Evolutionary conservation across 1,139 yeast genomes (phyloP), one percentile per base, ranked within the genome.

Genomic region (Kodamaea sp.): DNA sequence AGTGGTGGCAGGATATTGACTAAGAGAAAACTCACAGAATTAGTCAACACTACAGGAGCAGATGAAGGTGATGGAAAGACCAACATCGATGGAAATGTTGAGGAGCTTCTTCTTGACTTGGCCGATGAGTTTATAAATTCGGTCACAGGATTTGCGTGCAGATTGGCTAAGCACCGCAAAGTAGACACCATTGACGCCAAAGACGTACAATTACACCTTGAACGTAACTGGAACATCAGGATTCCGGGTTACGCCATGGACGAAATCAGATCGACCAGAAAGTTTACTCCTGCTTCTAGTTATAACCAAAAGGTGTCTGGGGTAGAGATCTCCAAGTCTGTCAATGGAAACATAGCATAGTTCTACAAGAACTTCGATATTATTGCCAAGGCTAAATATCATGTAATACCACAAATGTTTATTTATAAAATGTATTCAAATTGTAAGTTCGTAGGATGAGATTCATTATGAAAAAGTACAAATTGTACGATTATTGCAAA

Each of bases 41-140:
- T 92, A 42, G 94, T 92, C 6, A 80, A 82, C 47, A 78, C 86
- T 3, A 86, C 89, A 7, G 89, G 90, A 6, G 78, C 83, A 4
- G 90, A 85, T 56, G 89, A 85, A 57, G 90, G 92, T 19, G 94
- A 87, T 50, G 89, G 95, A 4, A 92, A 87, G 50, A 85, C 95
- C 7, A 76, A 77, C n/a, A 83, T 92, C 37, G 97, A 90, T 56
- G 97, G 97, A 20, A 97, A 92, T 59, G 97, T 90, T 11, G 97
- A 92, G 57, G 97, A 90, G 47, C 64, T 90, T 26, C 66, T 92
- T 31, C 70, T 94, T 31, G 98, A 94, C 57, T 69, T 92, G 40
- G 97, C 98, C 0, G 99, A 94, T 57, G 98, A 94, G 55, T 92
- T 92, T 57, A 94, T 92, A 10, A 78, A 86, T 11, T 82, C 86